A percentile compares a stretch with the other conserved stretches of the same genome.
phyloP scores from a whole-genome alignment of 1,284 basidiomycete species.

The Schizophyllum amplum region DNA sequence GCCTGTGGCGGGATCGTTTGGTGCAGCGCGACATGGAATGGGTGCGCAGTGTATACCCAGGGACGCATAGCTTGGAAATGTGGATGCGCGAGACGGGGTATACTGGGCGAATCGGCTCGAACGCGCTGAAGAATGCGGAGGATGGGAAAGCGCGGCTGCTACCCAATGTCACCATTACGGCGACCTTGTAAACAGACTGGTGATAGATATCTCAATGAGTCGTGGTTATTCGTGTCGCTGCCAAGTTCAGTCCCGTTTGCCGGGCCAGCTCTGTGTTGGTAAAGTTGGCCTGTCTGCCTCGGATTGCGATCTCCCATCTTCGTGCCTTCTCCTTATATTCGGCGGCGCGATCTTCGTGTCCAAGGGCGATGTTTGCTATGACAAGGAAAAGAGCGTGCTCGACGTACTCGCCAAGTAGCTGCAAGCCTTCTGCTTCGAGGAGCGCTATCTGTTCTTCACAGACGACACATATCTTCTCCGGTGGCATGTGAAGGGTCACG shows the following conservation, averaged over 20 bases:
- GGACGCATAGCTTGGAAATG: slow-evolving; percentile 6
- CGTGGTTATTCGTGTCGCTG: neutral
- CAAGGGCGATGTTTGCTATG: neutral
- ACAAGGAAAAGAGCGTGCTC: neutral
- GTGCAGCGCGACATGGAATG: slow-evolving; percentile 10
- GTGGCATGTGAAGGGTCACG: neutral
- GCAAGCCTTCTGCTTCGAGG: neutral
- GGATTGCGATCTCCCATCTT: neutral
- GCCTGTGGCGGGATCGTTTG: slow-evolving; percentile 6
- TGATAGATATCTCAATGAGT: neutral
- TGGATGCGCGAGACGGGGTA: slow-evolving; percentile 10
- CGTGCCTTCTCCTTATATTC: neutral
- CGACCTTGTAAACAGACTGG: neutral
- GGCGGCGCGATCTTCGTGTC: neutral
- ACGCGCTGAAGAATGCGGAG: neutral
- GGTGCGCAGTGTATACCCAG: slow-evolving; percentile 6
- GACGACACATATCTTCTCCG: neutral
- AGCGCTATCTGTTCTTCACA: neutral
- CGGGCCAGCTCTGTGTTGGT: neutral
- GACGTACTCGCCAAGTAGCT: neutral
- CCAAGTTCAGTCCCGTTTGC: neutral
- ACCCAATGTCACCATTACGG: neutral
- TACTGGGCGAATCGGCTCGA: neutral
- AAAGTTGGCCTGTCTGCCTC: neutral
- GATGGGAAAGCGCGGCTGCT: neutral